Conservation (phyloP, 768 basidiomycete species). For the Austroboletus eburneus region DNA sequence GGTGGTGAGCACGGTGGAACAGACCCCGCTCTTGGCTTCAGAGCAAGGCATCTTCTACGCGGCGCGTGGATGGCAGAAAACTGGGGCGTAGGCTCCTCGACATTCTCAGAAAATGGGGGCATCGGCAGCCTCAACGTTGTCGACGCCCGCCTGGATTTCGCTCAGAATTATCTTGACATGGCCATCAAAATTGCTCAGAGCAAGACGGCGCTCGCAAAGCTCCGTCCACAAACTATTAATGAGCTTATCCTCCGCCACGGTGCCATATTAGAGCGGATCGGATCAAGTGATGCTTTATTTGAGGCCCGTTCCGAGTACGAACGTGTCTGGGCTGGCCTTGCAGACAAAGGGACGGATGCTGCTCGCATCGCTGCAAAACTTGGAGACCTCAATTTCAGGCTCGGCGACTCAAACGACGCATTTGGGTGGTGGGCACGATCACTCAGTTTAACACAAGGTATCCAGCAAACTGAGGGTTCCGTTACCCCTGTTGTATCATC, state of each 20-base stretch:
- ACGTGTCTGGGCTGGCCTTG: constrained; percentile 49
- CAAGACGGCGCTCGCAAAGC: constrained; percentile 33
- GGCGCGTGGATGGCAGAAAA: constrained; percentile 70
- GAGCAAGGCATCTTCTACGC: constrained; percentile 57
- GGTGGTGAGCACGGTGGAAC: constrained; percentile 59
- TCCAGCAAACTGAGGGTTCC: constrained; percentile 17
- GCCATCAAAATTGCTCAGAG: constrained; percentile 46
- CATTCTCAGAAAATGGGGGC: constrained; percentile 32
- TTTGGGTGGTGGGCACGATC: constrained; percentile 66
- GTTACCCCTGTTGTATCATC: constrained; percentile 31
- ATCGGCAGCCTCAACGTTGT: constrained; percentile 40
- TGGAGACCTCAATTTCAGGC: constrained; percentile 57
- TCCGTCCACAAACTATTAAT: constrained; percentile 48
- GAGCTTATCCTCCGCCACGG: constrained; percentile 57
- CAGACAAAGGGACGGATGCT: constrained; percentile 38
- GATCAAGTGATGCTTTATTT: constrained; percentile 43
- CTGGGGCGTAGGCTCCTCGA: constrained; percentile 52
- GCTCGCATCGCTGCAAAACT: constrained; percentile 61
- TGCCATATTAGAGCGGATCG: constrained; percentile 57
- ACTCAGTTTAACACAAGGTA: constrained; percentile 42
- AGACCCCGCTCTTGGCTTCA: constrained; percentile 63
- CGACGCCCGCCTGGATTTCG: constrained; percentile 51
- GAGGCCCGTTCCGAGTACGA: constrained; percentile 57
- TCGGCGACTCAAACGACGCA: constrained; percentile 52
- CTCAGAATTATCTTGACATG: constrained; percentile 49